These are phyloP conservation scores for Fomes fomentarius DNA, from an alignment of 1,284 basidiomycete species.

Conservation along the genomic window DNA sequence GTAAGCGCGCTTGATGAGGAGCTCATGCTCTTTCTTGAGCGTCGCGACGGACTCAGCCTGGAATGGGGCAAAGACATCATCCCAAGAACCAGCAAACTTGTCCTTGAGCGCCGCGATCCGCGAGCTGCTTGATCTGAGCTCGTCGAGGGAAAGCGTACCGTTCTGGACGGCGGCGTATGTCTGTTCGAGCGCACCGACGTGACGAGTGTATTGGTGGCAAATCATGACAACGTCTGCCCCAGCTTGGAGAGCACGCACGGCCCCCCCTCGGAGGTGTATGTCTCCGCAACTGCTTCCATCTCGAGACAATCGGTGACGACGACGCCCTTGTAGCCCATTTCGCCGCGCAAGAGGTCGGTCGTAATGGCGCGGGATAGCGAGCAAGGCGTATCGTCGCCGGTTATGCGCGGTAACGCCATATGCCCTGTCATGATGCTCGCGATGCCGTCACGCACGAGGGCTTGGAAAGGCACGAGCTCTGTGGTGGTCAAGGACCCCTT, in stretches of 20 bases:
- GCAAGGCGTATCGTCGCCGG: slow-evolving; percentile 53
- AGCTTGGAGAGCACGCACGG: slow-evolving; percentile 56
- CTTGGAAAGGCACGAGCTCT: slow-evolving; percentile 63
- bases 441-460: slow-evolving; percentile 43
- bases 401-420: slow-evolving; percentile 64
- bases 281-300: slow-evolving; percentile 67
- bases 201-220: slow-evolving; percentile 60
- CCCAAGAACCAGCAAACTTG: slow-evolving; percentile 51
- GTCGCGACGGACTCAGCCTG: slow-evolving; percentile 36
- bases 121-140: slow-evolving; percentile 43
- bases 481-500: slow-evolving; percentile 42
- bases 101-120: slow-evolving; percentile 55
- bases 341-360: slow-evolving; percentile 51
- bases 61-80: slow-evolving; percentile 35
- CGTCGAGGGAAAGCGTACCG: slow-evolving; percentile 44
- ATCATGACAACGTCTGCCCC: slow-evolving; percentile 74
- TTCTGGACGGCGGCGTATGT: slow-evolving; percentile 50
- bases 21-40: slow-evolving; percentile 42
- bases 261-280: slow-evolving; percentile 57
- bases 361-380: slow-evolving; percentile 59
- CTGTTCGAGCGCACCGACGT: slow-evolving; percentile 54
- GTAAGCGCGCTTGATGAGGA: slow-evolving; percentile 53
- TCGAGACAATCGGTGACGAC: slow-evolving; percentile 72
- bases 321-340: slow-evolving; percentile 55
- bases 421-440: slow-evolving; percentile 73